Evolutionary conservation across 805 yeast species (phyloP), one percentile per base, ranked within the genome.

Genomic region (Lipomyces spencermartinsiae): DNA sequence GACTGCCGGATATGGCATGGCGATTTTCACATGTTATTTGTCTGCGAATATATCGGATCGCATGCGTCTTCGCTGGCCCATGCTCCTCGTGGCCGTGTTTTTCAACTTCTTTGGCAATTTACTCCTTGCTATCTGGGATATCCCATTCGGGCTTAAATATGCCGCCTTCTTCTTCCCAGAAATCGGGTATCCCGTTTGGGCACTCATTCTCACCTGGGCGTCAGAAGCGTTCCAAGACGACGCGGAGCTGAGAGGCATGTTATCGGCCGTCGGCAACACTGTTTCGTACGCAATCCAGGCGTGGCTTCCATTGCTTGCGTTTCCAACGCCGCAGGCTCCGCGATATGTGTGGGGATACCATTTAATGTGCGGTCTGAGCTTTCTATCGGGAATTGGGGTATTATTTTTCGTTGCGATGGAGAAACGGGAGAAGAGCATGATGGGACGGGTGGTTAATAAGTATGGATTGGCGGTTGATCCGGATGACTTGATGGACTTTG

Each of bases 121-220:
- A 22, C 65, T 62, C 12, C 37, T 62, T 10, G 57, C 62, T 10
- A 60, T 62, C 29, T 62, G 65, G 65, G 46, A 62, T 22, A 62
- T 62, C 29, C 65, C 65, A 12, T 59, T 62, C 65, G 61, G 64
- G 6, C 43, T 62, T 12, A 62, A 57, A 34, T 62, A 61, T 22
- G 31, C 58, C 37, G 62, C 65, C n/a, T 31, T 39, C n/a, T 60
- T 58, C 51, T 46, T 60, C 33, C 56, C 63, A 12, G 66, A 62
- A 22, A 19, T 62, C n/a, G 65, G 65, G 22, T 60, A 62, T 29
- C 63, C 65, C 9, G 66, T 62, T 12, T 62, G 65, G 65, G 65
- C 57, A 6, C 55, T 62, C n/a, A 60, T 62, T 25, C 34, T 62
- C 22, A 62, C 65, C 16, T 62, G 65, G 65, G 55, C 64, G 8